Evolutionary conservation across 164 flowering plant species (phyloP).

Genomic region (Piper betle): DNA sequence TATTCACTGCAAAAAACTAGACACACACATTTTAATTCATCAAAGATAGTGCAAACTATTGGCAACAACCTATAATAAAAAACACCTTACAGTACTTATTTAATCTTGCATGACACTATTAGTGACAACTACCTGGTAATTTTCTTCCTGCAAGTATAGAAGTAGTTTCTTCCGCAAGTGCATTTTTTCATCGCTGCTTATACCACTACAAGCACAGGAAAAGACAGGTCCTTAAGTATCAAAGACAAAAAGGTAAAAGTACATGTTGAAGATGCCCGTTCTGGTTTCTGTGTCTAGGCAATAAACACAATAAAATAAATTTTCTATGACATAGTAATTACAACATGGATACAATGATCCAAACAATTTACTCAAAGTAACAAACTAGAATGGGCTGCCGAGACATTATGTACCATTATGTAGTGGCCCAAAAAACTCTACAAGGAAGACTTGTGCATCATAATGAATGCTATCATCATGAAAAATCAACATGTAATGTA

Average conservation of each 20-base stretch:
- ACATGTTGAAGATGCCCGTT: neutral
- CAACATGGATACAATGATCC: too few species aligned
- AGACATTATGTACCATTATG: too few species aligned
- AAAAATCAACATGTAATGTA: too few species aligned
- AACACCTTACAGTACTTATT: neutral
- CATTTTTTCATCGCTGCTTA: constrained; percentile 74
- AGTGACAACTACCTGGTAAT: constrained; percentile 47
- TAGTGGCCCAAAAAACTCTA: too few species aligned
- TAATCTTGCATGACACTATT: neutral
- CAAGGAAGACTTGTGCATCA: too few species aligned
- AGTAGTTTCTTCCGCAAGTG: constrained; percentile 67
- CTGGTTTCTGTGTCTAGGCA: neutral
- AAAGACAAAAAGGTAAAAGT: neutral
- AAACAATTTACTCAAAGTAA: too few species aligned
- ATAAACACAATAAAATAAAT: neutral
- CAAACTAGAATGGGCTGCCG: too few species aligned
- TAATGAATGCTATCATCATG: too few species aligned
- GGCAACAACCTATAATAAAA: constrained; percentile 1
- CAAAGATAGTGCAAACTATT: too few species aligned
- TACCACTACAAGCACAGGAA: constrained; percentile 42
- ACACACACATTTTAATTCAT: too few species aligned
- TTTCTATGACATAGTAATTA: too few species aligned
- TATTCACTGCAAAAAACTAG: neutral
- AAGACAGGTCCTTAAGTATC: neutral
- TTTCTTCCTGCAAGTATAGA: constrained; percentile 75